These are phyloP conservation scores for Xylaria bambusicola DNA, from an alignment of 495 filamentous ascomycete species.

Conservation along the genomic window DNA sequence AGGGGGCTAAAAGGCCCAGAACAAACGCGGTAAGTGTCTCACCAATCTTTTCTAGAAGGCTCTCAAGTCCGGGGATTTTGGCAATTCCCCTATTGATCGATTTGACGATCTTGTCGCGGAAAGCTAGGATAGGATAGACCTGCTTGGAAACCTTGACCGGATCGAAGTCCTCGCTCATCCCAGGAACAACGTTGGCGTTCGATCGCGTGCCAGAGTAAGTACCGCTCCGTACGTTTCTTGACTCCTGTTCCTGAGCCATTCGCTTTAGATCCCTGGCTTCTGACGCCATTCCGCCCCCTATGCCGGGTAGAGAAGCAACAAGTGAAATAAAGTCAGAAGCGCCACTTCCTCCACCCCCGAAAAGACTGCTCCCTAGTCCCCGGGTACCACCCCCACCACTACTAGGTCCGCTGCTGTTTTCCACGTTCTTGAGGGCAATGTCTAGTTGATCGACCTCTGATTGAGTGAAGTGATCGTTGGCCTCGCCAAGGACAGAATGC, in stretches of 20 bases:
- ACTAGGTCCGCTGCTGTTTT: slow-evolving; percentile 28
- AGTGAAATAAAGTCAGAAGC: slow-evolving; percentile 64
- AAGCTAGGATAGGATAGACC: slow-evolving; percentile 93
- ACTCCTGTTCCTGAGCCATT: slow-evolving; percentile 72
- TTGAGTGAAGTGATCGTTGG: slow-evolving; percentile 93
- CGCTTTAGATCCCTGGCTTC: slow-evolving; percentile 78
- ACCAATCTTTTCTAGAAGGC: slow-evolving; percentile 83
- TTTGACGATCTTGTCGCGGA: slow-evolving; percentile 89
- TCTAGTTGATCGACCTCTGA: slow-evolving; percentile 92
- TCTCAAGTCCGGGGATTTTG: slow-evolving; percentile 87
- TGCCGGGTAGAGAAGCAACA: slow-evolving; percentile 76
- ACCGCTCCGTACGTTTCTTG: slow-evolving; percentile 49
- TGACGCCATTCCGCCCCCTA: slow-evolving; percentile 66
- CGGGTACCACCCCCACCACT: slow-evolving; percentile 41
- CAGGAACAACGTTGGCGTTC: slow-evolving; percentile 58
- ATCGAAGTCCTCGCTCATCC: slow-evolving; percentile 76
- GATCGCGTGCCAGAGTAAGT: slow-evolving; percentile 28
- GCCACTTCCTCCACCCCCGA: slow-evolving; percentile 30
- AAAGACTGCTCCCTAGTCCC: slow-evolving; percentile 39
- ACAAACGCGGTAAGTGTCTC: slow-evolving; percentile 90
- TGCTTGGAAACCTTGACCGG: slow-evolving; percentile 75
- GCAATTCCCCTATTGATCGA: slow-evolving; percentile 80
- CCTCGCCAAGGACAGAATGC: slow-evolving; percentile 95
- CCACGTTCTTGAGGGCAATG: slow-evolving; percentile 63
- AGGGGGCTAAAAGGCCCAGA: slow-evolving; percentile 85